phyloP scores from a whole-genome alignment of 179 eudicot genomes.

The Camellia oleifera region DNA sequence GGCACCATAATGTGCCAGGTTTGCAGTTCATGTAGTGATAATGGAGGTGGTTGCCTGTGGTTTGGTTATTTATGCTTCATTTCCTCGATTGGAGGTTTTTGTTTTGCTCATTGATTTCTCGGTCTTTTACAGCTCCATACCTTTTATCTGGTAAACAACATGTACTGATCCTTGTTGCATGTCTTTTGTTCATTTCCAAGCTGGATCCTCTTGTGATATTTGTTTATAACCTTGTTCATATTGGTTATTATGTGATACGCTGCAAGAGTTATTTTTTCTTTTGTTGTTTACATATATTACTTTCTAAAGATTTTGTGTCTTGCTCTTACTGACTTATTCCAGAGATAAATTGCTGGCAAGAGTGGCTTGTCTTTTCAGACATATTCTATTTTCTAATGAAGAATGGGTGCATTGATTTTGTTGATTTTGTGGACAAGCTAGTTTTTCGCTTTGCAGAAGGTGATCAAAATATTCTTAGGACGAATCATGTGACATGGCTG shows the following conservation, averaged over 20 bases:
- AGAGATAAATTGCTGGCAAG: constrained; percentile 95
- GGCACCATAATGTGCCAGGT: background rate
- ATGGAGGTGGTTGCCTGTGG: background rate
- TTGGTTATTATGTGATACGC: background rate
- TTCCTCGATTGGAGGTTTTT: background rate
- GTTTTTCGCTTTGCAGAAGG: constrained; percentile 70
- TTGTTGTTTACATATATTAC: background rate
- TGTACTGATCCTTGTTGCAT: background rate
- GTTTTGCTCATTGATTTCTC: background rate
- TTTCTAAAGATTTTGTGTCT: background rate
- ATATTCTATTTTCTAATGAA: constrained; percentile 83
- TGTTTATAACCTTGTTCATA: background rate
- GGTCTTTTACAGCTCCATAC: background rate
- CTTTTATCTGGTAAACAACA: background rate
- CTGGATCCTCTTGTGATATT: background rate
- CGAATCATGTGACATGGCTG: constrained; percentile 96
- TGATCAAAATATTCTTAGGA: constrained; percentile 68
- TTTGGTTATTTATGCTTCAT: background rate
- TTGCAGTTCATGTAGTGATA: background rate
- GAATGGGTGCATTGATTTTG: constrained; percentile 92
- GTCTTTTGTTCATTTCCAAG: too few species aligned
- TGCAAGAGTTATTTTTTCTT: background rate
- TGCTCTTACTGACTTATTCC: constrained; percentile 23
- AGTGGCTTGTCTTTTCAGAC: constrained; percentile 93
- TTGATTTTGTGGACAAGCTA: constrained; percentile 92